Evolutionary conservation across 2,329 filamentous ascomycete species (phyloP).

Genomic region (Botryotinia calthae): DNA sequence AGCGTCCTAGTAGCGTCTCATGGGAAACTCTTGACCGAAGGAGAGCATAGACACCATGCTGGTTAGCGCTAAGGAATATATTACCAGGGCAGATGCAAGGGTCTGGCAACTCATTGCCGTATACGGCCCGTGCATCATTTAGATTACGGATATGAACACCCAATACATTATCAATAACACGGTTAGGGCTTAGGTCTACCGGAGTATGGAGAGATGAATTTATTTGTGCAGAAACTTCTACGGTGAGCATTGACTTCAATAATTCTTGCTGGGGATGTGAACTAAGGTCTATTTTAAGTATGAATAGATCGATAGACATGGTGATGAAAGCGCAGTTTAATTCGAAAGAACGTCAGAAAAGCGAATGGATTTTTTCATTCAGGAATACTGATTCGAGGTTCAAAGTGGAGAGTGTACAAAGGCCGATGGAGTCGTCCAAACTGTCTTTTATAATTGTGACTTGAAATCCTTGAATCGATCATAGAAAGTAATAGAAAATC

Average conservation of each 20-base stretch:
- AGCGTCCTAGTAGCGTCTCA: too few relatives aligned
- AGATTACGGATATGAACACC: too few relatives aligned
- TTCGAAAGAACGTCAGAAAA: neutral
- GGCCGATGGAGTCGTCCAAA: neutral
- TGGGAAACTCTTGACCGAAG: too few relatives aligned
- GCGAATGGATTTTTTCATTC: neutral
- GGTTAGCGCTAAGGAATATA: too few relatives aligned
- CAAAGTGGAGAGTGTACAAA: neutral
- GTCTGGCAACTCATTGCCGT: too few relatives aligned
- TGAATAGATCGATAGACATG: neutral
- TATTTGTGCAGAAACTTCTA: neutral
- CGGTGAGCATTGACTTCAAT: neutral
- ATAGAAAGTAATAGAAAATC: too few relatives aligned
- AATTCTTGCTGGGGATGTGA: neutral
- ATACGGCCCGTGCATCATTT: too few relatives aligned
- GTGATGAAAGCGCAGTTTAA: conserved; percentile 3
- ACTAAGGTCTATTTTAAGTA: too few relatives aligned
- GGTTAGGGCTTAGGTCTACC: conserved; percentile 22
- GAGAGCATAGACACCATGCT: too few relatives aligned
- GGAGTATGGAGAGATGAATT: neutral
- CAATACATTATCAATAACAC: too few relatives aligned
- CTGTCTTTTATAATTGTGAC: neutral
- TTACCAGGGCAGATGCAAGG: too few relatives aligned
- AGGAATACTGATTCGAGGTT: neutral
- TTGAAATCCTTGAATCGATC: neutral